A percentile compares a stretch with the other conserved stretches of the same genome.
Evolutionary conservation across 257 asterid species (phyloP).

Genomic region (Nicotiana undulata): DNA sequence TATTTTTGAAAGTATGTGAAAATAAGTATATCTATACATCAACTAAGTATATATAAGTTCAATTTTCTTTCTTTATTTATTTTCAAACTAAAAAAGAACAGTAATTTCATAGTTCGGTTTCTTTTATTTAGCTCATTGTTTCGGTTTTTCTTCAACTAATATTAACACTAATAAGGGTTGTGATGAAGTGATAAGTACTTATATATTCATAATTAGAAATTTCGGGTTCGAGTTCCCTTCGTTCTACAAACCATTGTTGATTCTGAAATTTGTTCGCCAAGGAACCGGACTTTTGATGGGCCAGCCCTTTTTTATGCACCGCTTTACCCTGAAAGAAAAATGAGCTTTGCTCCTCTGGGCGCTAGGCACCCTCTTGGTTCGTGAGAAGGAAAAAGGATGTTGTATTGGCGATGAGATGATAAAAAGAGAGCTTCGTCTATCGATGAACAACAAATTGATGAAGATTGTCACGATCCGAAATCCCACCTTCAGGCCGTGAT

Average conservation of each 20-base stretch:
- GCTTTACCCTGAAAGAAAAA: background rate
- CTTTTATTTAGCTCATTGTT: too few relatives aligned
- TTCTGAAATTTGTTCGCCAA: background rate
- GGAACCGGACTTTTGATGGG: background rate
- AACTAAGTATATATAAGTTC: too few relatives aligned
- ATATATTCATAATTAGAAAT: too few relatives aligned
- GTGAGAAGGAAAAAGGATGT: background rate
- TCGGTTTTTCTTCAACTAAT: background rate
- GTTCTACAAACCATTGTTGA: background rate
- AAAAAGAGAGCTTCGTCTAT: too few relatives aligned
- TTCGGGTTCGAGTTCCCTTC: background rate
- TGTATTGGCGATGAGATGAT: too few relatives aligned
- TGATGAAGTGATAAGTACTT: too few relatives aligned
- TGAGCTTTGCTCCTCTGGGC: background rate
- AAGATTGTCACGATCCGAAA: too few relatives aligned
- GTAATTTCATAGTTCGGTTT: background rate
- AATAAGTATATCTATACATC: too few relatives aligned
- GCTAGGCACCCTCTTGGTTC: background rate
- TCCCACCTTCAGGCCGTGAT: too few relatives aligned
- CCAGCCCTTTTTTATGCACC: background rate
- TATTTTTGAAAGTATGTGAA: too few relatives aligned
- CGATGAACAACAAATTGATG: background rate
- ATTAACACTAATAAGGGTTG: too few relatives aligned
- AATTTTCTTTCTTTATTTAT: too few relatives aligned
- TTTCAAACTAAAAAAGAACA: background rate